Conservation (phyloP, 148 eudicot species). For the Nepenthes mirabilis region DNA sequence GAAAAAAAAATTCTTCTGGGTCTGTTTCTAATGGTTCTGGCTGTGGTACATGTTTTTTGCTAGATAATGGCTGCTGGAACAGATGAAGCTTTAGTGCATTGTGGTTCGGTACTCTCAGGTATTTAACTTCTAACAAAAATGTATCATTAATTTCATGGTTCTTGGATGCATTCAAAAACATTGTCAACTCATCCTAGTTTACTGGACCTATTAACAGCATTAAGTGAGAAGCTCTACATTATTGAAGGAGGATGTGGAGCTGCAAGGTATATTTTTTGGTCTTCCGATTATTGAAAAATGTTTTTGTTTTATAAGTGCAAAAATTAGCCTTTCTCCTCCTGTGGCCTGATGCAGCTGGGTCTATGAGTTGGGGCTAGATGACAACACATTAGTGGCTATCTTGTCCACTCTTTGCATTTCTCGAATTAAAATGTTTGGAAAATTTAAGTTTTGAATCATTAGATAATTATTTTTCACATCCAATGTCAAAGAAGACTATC, state of each 20-base stretch:
- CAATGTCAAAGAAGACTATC: too few species aligned
- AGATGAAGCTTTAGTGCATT: conserved; percentile 68
- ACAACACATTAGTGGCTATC: too few species aligned
- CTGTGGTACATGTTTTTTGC: conserved; percentile 6
- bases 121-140: conserved; percentile 3
- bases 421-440: too few species aligned
- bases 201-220: conserved; percentile 34
- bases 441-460: too few species aligned
- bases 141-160: not conserved
- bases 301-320: not conserved
- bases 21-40: conserved; percentile 3
- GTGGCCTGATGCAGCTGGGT: too few species aligned
- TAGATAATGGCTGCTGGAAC: conserved; percentile 95
- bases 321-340: too few species aligned
- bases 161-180: not conserved
- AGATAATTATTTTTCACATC: too few species aligned
- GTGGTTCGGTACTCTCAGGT: conserved; percentile 86
- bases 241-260: conserved; percentile 96
- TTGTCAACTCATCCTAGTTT: conserved; percentile 4
- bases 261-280: conserved; percentile 59
- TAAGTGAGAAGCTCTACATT: conserved; percentile 93
- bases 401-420: too few species aligned
- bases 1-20: not conserved
- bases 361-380: too few species aligned
- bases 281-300: not conserved